Base-by-base conservation (phyloP, 2,329 filamentous ascomycete species). In the Moelleriella libera region DNA sequence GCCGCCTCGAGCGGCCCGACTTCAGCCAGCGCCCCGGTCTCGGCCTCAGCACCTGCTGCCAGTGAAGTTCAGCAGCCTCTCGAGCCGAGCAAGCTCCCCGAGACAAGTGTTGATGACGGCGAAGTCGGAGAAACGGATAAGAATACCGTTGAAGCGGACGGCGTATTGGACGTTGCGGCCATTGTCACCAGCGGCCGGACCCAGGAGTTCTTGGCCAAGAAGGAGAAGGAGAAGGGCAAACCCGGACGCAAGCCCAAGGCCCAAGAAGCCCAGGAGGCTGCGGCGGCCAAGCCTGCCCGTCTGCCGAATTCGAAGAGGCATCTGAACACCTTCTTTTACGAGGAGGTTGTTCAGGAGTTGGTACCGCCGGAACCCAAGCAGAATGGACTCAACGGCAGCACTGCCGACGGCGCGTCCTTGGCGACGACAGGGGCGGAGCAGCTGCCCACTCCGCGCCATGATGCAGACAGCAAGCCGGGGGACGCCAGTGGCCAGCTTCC, bases 121-220 rank as follows among this genome's bases (percentile, higher is more conserved):
- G 68, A 64, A 6, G 68, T 68, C 1, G 51, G 49, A 11, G 48
- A 46, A 4, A 61, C 62, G n/a, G 69, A 69, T 49, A 61, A 60
- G 4, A 43, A 45, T 11, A 41, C 34, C 4, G 64, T 67, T 1
- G 69, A 73, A 2, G 76, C 80, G 1, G 85, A 90, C 49, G 86
- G 86, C 29, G 84, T 89, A 7, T 69, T 92, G 3, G 85, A 92
- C 55, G 85, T 92, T 44, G 87, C 86, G n/a, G 83, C 76, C 54
- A 89, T 92, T 53, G 85, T 92, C 37, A 84, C 84, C 1, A 84
- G 80, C 55, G 86, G 86, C 32, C 85, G 88, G 62, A 87, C 87
- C 55, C 79, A 80, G 55, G 86, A 92, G 57, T 90, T 88, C 56
- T 68, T 92, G 5, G 86, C 85, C 8, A 85, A 86, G 65, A 88